Base-by-base conservation (phyloP, 2,329 filamentous ascomycete species). In the Phialophora verrucosa region DNA sequence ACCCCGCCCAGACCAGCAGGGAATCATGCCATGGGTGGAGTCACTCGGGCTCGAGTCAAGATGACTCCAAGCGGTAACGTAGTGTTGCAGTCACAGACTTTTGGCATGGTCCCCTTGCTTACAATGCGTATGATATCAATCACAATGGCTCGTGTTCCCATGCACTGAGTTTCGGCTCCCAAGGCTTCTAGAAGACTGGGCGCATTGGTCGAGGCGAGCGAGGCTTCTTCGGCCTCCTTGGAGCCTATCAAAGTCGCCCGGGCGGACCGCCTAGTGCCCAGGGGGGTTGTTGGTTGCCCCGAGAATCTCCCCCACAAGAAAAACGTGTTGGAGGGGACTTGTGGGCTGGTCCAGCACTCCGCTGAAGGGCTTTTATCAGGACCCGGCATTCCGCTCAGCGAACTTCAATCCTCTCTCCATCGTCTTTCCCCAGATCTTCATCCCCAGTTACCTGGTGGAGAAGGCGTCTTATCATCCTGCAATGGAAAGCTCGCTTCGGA, bases 401-500 rank as follows among this genome's bases (percentile, higher is more conserved):
- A 53, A 53, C 59, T 54, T 61, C 59, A 20, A 20, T 35, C 38
- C 32, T 42, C 51, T 47, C 59, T 61, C 59, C 64, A 59, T 35
- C 50, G 50, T 57, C 59, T 64, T 64, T 63, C 65, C 60, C 67
- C 60, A 64, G 60, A 66, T 62, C 67, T 62, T 59, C 35, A 50
- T 51, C 59, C 59, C 59, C 59, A 61, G 59, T 31, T 61, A 51
- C 38, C 58, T 31, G 53, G 66, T 64, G 57, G 58, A 54, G 53
- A 35, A 54, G n/a, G 49, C 27, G 29, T 47, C 58, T 27, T 60
- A 56, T 59, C 59, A 20, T 50, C 59, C 25, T 61, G 59, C 59
- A 61, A 70, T 68, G 68, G 68, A 66, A 55, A 70, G 67, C 51
- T 69, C 67, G 55, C 64, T 70, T 44, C 67, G 69, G 63, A 67